Evolutionary conservation across 208 protist genomes (phyloP).

Genomic region (Crithidia sp.): DNA sequence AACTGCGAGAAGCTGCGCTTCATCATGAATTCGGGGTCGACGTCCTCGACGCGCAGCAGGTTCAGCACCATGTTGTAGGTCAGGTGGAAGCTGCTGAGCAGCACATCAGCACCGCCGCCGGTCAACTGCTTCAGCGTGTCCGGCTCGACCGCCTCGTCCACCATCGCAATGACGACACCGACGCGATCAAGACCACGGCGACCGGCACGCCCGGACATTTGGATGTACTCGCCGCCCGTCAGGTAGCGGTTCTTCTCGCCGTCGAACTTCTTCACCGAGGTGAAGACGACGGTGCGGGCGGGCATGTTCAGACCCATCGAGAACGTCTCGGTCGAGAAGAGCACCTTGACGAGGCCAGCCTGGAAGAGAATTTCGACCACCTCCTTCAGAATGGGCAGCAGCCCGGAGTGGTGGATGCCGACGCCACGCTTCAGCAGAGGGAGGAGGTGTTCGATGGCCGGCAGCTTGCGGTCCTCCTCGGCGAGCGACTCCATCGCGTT

Average conservation of each 20-base stretch:
- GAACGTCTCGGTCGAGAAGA: conserved; percentile 99
- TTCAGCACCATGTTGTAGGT: conserved; percentile 99
- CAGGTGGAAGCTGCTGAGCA: conserved; percentile 97
- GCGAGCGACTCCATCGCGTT: conserved; percentile 96
- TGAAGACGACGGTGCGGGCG: conserved; percentile 99
- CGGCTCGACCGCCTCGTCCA: conserved; percentile 97
- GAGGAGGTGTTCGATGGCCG: conserved; percentile 95
- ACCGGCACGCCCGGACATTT: conserved; percentile 99
- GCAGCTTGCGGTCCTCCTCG: conserved; percentile 94
- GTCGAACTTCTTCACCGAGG: conserved; percentile 98
- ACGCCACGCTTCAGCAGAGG: conserved; percentile 98
- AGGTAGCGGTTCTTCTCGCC: conserved; percentile 96
- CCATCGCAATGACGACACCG: conserved; percentile 98
- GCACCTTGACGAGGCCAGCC: conserved; percentile 97
- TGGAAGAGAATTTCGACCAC: conserved; percentile 99
- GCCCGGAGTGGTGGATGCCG: conserved; percentile 99
- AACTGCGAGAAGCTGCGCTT: conserved; percentile 98
- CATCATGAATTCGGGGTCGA: conserved; percentile 98
- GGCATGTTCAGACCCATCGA: conserved; percentile 99
- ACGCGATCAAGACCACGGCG: conserved; percentile 98
- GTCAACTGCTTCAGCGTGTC: conserved; percentile 94
- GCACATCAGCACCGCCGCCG: conserved; percentile 92
- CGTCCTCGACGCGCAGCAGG: conserved; percentile 97
- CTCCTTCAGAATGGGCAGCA: conserved; percentile 99
- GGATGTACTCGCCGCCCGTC: conserved; percentile 98